Evolutionary conservation across 2,329 filamentous ascomycete genomes (phyloP).

Genomic region (Fusarium torreyae): DNA sequence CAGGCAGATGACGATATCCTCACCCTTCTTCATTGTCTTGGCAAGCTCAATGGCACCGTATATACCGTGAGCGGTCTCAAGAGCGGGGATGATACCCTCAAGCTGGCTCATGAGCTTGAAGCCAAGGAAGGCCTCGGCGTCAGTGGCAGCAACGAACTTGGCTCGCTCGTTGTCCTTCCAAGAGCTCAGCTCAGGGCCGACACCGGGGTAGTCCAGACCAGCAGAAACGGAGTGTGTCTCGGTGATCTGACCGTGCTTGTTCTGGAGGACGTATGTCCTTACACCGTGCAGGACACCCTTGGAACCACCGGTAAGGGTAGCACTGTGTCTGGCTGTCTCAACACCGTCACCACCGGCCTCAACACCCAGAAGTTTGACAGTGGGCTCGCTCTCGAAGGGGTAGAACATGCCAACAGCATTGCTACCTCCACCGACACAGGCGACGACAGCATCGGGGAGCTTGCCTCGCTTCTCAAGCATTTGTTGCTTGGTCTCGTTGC

Average conservation of each 20-base stretch:
- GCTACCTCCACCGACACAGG: constrained; percentile 94
- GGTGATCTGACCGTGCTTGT: constrained; percentile 91
- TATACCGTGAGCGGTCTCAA: constrained; percentile 94
- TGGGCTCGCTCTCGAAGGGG: constrained; percentile 88
- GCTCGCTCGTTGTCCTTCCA: constrained; percentile 95
- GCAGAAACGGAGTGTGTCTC: constrained; percentile 98
- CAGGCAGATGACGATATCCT: constrained; percentile 94
- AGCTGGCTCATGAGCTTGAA: constrained; percentile 89
- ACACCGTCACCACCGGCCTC: constrained; percentile 96
- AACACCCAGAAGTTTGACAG: constrained; percentile 91
- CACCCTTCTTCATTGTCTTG: constrained; percentile 89
- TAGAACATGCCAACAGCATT: constrained; percentile 99
- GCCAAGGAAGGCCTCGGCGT: constrained; percentile 88
- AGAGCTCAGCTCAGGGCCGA: constrained; percentile 89
- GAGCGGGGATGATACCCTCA: constrained; percentile 96
- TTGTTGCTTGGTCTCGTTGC: constrained; percentile 92
- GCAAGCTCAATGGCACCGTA: constrained; percentile 91
- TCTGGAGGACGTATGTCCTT: constrained; percentile 94
- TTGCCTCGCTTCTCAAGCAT: constrained; percentile 88
- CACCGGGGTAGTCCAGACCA: constrained; percentile 96
- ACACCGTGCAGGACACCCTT: constrained; percentile 97
- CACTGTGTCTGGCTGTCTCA: constrained; percentile 87
- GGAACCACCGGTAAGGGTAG: constrained; percentile 86
- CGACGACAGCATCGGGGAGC: constrained; percentile 95
- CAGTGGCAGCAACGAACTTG: constrained; percentile 91